Evolutionary conservation across 169 alveolate species (phyloP).

Genomic region (Babesia microti): DNA sequence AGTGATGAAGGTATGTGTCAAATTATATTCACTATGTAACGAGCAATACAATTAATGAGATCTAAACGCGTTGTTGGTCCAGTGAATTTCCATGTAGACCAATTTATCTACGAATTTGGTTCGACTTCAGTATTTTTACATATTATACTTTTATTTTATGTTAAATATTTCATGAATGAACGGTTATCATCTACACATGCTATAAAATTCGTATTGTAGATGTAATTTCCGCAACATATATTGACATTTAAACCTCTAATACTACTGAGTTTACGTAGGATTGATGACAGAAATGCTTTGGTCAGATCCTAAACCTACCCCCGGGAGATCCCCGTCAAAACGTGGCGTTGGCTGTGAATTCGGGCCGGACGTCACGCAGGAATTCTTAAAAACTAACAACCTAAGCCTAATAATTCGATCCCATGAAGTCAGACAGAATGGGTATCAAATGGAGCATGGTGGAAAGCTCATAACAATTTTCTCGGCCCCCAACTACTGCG

Average conservation of each 20-base stretch:
- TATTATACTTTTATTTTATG: no score
- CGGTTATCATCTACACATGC: no score
- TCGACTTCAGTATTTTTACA: no score
- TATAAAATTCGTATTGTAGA: no score
- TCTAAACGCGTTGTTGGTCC: constrained; percentile 40
- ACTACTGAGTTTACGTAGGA: no score
- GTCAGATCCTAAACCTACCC: constrained; percentile 93
- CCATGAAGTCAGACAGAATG: constrained; percentile 97
- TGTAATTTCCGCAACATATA: no score
- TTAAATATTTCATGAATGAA: no score
- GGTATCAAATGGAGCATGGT: constrained; percentile 92
- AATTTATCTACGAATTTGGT: no score
- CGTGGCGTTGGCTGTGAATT: constrained; percentile 92
- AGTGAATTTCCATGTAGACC: no score
- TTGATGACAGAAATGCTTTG: constrained; percentile 91
- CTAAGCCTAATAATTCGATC: constrained; percentile 84
- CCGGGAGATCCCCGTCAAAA: constrained; percentile 92
- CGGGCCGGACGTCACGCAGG: constrained; percentile 94
- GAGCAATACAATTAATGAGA: no score
- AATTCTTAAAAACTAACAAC: constrained; percentile 80
- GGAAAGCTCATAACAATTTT: constrained; percentile 94
- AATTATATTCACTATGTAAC: no score
- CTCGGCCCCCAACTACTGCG: constrained; percentile 99
- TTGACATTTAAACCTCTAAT: no score
- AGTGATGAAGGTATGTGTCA: constrained; percentile 74